These are phyloP conservation scores for Colletotrichum shisoi DNA, from an alignment of 2,329 filamentous ascomycete species.

Conservation along the genomic window DNA sequence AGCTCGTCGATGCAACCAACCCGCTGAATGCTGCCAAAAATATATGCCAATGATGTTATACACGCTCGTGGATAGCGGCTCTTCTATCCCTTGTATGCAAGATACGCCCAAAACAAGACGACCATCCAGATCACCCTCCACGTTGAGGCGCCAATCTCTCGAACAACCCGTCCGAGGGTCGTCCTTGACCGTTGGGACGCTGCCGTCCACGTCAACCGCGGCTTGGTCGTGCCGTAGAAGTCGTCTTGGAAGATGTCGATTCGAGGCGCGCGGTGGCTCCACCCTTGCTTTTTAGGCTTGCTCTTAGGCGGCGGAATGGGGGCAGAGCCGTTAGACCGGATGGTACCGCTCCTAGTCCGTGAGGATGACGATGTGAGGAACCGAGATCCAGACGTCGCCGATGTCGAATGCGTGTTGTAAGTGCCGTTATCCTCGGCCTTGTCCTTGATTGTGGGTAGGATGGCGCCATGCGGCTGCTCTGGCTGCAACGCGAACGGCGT, in stretches of 20 bases:
- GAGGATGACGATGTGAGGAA: constrained; percentile 45
- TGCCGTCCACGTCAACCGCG: constrained; percentile 45
- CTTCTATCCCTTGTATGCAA: constrained; percentile 68
- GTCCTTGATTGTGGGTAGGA: constrained; percentile 62
- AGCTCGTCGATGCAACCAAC: constrained; percentile 31
- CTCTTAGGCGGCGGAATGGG: constrained; percentile 43
- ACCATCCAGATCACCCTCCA: constrained; percentile 71
- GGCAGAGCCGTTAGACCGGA: constrained; percentile 42
- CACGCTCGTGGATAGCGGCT: constrained; percentile 6
- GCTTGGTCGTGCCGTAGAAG: constrained; percentile 54
- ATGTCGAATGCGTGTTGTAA: constrained; percentile 41
- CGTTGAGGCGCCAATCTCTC: constrained; percentile 68
- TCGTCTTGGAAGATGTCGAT: constrained; percentile 63
- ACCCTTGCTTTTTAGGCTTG: constrained; percentile 53
- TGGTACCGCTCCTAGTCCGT: constrained; percentile 42
- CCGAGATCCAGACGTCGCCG: constrained; percentile 49
- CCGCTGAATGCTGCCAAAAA: constrained; percentile 28
- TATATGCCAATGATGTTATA: constrained; percentile 17
- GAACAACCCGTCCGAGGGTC: constrained; percentile 57
- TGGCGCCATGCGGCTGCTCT: constrained; percentile 42
- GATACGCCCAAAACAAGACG: constrained; percentile 69
- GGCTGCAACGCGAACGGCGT: constrained; percentile 62
- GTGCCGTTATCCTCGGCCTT: constrained; percentile 60
- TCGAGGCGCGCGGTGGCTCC: constrained; percentile 56
- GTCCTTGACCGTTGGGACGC: constrained; percentile 45